Conservation (phyloP, 2,329 filamentous ascomycete species). For the Colletotrichum gloeosporioides region DNA sequence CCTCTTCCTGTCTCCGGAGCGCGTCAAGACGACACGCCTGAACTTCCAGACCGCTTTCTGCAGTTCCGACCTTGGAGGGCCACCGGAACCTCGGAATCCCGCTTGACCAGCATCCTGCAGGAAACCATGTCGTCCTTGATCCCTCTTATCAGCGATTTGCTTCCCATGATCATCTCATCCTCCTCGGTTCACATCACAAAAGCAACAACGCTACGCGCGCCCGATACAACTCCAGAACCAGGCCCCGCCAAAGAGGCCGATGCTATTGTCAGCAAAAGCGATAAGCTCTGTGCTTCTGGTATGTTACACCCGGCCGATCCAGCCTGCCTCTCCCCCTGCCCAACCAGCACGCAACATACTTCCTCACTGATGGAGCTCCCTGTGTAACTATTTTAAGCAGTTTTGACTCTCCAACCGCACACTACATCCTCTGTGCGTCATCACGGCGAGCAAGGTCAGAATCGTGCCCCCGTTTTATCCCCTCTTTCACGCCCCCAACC, state of each 20-base stretch:
- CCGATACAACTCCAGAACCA: conserved; percentile 43
- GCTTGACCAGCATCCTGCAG: background rate
- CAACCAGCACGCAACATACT: background rate
- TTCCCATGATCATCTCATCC: conserved; percentile 65
- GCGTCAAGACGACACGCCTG: background rate
- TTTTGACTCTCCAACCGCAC: conserved; percentile 68
- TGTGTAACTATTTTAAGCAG: conserved; percentile 39
- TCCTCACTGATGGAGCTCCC: background rate
- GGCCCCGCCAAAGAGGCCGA: conserved; percentile 40
- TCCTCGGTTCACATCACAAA: conserved; percentile 62
- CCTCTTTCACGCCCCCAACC: background rate
- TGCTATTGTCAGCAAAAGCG: conserved; percentile 68
- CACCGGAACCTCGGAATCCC: background rate
- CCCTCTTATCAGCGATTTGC: conserved; percentile 60
- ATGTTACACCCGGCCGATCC: conserved; percentile 32
- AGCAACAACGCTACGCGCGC: conserved; percentile 27
- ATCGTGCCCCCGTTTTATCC: background rate
- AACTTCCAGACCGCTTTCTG: background rate
- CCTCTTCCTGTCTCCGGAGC: background rate
- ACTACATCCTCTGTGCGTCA: conserved; percentile 70
- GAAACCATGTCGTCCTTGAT: conserved; percentile 56
- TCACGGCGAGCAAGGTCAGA: conserved; percentile 69
- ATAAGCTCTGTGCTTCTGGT: conserved; percentile 72
- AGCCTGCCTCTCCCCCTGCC: background rate
- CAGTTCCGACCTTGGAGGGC: background rate